Evolutionary conservation across 495 filamentous ascomycete genomes (phyloP), one percentile per base, ranked within the genome.

Genomic region (Recurvomyces mirabilis): DNA sequence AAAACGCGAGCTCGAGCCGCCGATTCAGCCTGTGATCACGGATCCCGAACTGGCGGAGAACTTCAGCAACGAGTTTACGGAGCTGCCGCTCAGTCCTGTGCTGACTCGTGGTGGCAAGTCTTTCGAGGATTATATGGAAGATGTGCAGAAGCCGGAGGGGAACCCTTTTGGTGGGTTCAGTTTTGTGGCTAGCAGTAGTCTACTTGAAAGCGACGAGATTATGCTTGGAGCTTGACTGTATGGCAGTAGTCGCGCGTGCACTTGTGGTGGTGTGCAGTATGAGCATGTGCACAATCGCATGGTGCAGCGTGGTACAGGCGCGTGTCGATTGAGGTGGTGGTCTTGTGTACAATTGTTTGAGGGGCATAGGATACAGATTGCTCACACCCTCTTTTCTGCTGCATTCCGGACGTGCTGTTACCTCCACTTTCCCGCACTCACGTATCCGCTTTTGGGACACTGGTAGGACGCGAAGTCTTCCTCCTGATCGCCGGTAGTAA

Each of bases 31-130:
- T 2, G 65, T 95, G 48, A 84, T 98, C 49, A 95, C 91, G 0
- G 85, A 96, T 54, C 93, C 93, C 0, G 86, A 88, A 55, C 68
- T 94, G 7, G 91, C 91, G 1, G 91, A 98, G 73, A 96, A 96
- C 62, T 98, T 98, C 63, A 74, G 80, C 2, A 63, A 59, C 0
- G 86, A 93, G 45, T 98, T 98, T 58, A 98, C 91, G 6, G 74
- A 81, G 38, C 53, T 94, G 46, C 73, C 83, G 5, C 64, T 96
- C 18, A 91, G 84, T 54, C 86, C 87, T 5, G 69, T 82, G 0
- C 55, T 79, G 13, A 87, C 78, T 18, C 89, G 74, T 14, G 82
- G 81, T 22, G 79, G 81, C 58, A 83, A 79, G 11, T 25, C 11
- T n/a, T 52, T 49, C 38, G 57, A 41, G 32, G 49, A 52, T 6